A percentile compares a stretch with the other conserved stretches of the same genome.
Conservation (phyloP, 352 stramenopile species). For the Phytopythium helicoides region DNA sequence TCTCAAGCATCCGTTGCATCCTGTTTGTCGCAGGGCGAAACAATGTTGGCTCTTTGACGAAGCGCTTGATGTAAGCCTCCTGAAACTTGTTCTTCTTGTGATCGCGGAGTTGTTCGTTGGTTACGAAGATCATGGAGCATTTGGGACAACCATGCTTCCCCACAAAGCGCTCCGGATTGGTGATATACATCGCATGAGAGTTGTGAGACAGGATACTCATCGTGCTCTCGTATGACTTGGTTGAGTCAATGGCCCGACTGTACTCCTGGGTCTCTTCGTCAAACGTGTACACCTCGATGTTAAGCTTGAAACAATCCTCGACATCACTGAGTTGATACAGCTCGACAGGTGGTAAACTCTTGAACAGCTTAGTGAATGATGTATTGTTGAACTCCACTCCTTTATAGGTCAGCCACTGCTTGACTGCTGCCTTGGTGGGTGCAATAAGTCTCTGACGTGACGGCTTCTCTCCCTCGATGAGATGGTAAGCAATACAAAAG, state of each 20-base stretch:
- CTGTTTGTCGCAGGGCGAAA: slow-evolving; percentile 9
- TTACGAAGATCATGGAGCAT: slow-evolving; percentile 16
- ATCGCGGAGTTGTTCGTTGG: slow-evolving; percentile 8
- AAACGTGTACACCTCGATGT: slow-evolving; percentile 16
- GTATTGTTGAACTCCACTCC: slow-evolving; percentile 1
- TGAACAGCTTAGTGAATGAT: slow-evolving; percentile 1
- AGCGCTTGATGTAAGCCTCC: slow-evolving; percentile 1
- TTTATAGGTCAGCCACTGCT: slow-evolving; percentile 12
- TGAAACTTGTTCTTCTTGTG: slow-evolving; percentile 24
- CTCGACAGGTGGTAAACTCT: slow-evolving; percentile 15
- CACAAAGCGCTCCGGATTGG: slow-evolving; percentile 7
- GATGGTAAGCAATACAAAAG: slow-evolving; percentile 10
- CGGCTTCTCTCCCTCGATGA: not conserved
- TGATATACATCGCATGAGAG: slow-evolving; percentile 25
- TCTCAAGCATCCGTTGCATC: slow-evolving; percentile 6
- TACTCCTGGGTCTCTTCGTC: slow-evolving; percentile 13
- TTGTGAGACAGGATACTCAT: slow-evolving; percentile 17
- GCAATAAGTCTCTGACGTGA: not conserved
- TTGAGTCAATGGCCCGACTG: slow-evolving; percentile 4
- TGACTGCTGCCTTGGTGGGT: slow-evolving; percentile 9
- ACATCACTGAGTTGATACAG: slow-evolving; percentile 17
- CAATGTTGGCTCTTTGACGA: slow-evolving; percentile 11
- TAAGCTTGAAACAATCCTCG: slow-evolving; percentile 14
- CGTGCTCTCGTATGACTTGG: slow-evolving; percentile 6
- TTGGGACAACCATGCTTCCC: slow-evolving; percentile 11